These are phyloP conservation scores for Xylaria sp. DNA, from an alignment of 2,329 filamentous ascomycete species.

Conservation along the genomic window DNA sequence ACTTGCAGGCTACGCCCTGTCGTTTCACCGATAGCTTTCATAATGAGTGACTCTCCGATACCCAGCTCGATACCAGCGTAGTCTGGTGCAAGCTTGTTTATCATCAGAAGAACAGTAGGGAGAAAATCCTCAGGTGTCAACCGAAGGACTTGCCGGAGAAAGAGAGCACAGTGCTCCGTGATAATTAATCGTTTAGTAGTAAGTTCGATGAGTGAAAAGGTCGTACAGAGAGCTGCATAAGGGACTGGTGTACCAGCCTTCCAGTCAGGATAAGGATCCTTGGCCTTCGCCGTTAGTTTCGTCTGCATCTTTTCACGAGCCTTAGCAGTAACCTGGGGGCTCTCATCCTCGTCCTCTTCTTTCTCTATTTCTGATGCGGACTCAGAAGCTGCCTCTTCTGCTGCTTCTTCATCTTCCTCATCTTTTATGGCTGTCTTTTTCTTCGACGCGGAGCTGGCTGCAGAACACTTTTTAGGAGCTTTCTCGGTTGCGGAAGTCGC, in stretches of 20 bases:
- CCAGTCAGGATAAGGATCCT: slow-evolving; percentile 96
- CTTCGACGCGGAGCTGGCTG: slow-evolving; percentile 40
- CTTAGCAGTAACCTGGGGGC: slow-evolving; percentile 78
- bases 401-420: slow-evolving; percentile 51
- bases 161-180: slow-evolving; percentile 86
- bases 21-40: slow-evolving; percentile 97
- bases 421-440: slow-evolving; percentile 40
- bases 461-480: slow-evolving; percentile 47
- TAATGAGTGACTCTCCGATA: slow-evolving; percentile 98
- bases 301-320: slow-evolving; percentile 83
- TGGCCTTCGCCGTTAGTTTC: slow-evolving; percentile 73
- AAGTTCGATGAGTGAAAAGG: slow-evolving; percentile 94
- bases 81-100: slow-evolving; percentile 96
- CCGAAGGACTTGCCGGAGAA: slow-evolving; percentile 92
- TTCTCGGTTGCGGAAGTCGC: slow-evolving; percentile 45
- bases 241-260: slow-evolving; percentile 87
- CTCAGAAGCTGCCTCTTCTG: slow-evolving; percentile 59
- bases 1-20: slow-evolving; percentile 88
- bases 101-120: slow-evolving; percentile 92
- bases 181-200: slow-evolving; percentile 93
- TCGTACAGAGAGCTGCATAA: slow-evolving; percentile 93
- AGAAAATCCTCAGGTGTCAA: slow-evolving; percentile 89
- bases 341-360: slow-evolving; percentile 57
- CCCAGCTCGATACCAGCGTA: slow-evolving; percentile 96
- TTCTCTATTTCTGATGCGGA: slow-evolving; percentile 63